phyloP scores from a whole-genome alignment of 345 rosid genomes.

The Eucalyptus pauciflora region DNA sequence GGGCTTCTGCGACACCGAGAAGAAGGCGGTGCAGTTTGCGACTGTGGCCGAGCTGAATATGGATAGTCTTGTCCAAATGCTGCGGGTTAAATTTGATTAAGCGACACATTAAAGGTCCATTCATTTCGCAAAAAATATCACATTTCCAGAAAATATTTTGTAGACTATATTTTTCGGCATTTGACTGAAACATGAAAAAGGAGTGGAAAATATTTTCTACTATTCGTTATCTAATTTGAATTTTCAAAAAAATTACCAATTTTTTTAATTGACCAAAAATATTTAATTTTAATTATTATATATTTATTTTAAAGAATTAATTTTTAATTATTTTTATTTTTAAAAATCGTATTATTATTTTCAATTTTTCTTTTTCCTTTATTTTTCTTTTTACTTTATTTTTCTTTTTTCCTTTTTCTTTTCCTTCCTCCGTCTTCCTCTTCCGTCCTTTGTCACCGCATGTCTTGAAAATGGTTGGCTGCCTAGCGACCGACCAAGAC shows the following conservation, averaged over 20 bases:
- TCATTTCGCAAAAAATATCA: no score
- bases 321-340: no score
- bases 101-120: fast-evolving
- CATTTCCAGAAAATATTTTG: fast-evolving
- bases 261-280: no score
- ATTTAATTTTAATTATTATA: no score
- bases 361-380: no score
- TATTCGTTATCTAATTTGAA: fast-evolving
- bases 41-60: neutral
- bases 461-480: fast-evolving
- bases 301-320: no score
- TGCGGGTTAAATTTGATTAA: neutral
- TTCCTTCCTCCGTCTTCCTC: no score
- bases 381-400: no score
- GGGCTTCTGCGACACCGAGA: conserved; percentile 30
- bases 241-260: no score
- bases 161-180: fast-evolving
- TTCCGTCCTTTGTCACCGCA: fast-evolving
- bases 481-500: fast-evolving
- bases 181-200: fast-evolving
- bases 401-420: no score
- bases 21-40: neutral
- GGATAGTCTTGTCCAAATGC: neutral
- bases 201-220: no score
- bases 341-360: no score